Conservation (phyloP, 148 eudicot species). For the Rhododendron mucronatum region DNA sequence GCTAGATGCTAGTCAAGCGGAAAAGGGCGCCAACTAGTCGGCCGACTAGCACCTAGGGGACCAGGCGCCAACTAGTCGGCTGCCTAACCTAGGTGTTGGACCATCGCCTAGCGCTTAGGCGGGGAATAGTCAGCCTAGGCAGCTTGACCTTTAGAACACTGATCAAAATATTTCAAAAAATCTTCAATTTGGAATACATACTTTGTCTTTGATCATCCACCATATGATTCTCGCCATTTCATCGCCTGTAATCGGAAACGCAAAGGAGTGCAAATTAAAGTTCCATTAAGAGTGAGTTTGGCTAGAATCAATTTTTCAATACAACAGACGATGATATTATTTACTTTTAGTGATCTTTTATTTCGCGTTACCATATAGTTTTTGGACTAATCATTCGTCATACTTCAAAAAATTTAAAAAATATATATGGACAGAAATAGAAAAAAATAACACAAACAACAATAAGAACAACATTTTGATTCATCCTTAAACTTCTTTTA, state of each 20-base stretch:
- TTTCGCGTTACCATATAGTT: not conserved
- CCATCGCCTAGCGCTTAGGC: not conserved
- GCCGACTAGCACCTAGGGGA: not conserved
- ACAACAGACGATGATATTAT: not conserved
- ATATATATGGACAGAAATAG: not conserved
- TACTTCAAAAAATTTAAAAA: too few species aligned
- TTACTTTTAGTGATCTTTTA: not conserved
- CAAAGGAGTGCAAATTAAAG: not conserved
- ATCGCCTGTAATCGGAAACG: slow-evolving; percentile 39
- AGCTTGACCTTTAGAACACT: not conserved
- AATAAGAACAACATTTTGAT: not conserved
- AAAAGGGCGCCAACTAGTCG: not conserved
- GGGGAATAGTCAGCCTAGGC: not conserved
- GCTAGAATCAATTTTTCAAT: not conserved
- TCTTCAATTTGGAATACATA: not conserved
- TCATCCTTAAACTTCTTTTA: not conserved
- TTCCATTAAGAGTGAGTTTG: not conserved
- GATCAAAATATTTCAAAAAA: not conserved
- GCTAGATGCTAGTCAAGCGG: not conserved
- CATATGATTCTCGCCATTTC: slow-evolving; percentile 74
- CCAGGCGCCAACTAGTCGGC: not conserved
- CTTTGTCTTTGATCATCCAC: slow-evolving; percentile 63
- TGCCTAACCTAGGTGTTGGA: not conserved
- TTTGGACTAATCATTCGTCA: not conserved
- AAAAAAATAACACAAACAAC: not conserved